Evolutionary conservation across 2,329 filamentous ascomycete species (phyloP).

Genomic region (Fusarium pininemorale): DNA sequence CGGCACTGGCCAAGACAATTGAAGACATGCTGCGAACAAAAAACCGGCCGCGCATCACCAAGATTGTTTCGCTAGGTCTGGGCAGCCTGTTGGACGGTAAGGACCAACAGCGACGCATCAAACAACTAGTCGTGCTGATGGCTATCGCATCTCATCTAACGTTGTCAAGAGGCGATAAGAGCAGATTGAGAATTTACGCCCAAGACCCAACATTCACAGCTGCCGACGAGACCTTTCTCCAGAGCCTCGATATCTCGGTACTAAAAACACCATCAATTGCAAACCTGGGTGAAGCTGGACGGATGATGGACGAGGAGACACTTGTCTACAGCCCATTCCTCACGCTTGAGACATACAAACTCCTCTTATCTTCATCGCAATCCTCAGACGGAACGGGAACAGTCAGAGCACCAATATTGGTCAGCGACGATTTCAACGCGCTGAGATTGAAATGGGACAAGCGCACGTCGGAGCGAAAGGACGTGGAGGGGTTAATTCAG

Average conservation of each 20-base stretch:
- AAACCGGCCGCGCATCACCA: conserved; percentile 27
- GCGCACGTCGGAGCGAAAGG: conserved; percentile 29
- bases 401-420: conserved; percentile 20
- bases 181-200: conserved; percentile 14
- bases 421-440: conserved; percentile 41
- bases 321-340: conserved; percentile 41
- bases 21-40: conserved; percentile 33
- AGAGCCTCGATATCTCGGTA: conserved; percentile 23
- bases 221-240: conserved; percentile 32
- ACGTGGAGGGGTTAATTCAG: conserved; percentile 36
- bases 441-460: conserved; percentile 40
- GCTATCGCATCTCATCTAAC: conserved; percentile 28
- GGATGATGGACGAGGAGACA: conserved; percentile 32
- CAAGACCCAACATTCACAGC: conserved; percentile 39
- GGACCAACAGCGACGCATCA: conserved; percentile 37
- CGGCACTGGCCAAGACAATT: conserved; percentile 19
- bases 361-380: conserved; percentile 12
- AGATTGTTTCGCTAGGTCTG: conserved; percentile 31
- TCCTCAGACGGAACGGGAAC: neutral
- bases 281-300: conserved; percentile 32
- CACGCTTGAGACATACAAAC: conserved; percentile 36
- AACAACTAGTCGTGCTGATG: conserved; percentile 37
- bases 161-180: neutral
- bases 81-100: conserved; percentile 34
- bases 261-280: conserved; percentile 30